Base-by-base conservation (phyloP, 2,329 filamentous ascomycete genomes). In the Colletotrichum costaricense region DNA sequence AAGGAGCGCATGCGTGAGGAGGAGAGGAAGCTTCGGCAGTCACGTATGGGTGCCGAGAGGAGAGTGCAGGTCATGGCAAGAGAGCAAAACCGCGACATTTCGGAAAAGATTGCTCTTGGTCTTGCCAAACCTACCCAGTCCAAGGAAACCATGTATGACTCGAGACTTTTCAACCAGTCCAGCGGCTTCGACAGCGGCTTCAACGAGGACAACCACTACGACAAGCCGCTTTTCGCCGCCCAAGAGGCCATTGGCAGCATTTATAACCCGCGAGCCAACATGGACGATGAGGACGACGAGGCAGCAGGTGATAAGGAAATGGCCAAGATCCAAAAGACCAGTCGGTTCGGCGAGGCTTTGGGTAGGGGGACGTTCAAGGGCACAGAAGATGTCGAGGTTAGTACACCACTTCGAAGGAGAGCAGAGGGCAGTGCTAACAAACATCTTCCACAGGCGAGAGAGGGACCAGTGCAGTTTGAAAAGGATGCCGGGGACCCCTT, bases 181-280 rank as follows among this genome's bases (percentile, higher is more conserved):
- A 95, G 93, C 78, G 97, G 97, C 0, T 97, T 99, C 81, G 93
- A 95, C 77, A 90, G 92, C 65, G 97, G 96, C 0, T 95, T 98
- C 88, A 99, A 99, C 82, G 97, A 99, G 82, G 97, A 99, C 82
- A 97, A 99, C 80, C 92, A 93, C 0, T 99, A 98, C 85, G 97
- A 98, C 82, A 98, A 98, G 84, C 97, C 97, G 24, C 87, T 99
- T 8, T 99, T 99, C 81, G 95, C 95, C 1, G 96, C 97, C 16
- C 95, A 98, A 81, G 96, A 98, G 80, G 96, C 95, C 9, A 95
- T 98, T 78, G 97, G 91, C 84, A 96, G 93, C 81, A 98, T 99
- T 77, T 99, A 99, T 83, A 90, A 95, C 42, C 95, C 96, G 1
- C 90, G 90, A 26, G 90, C 93, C 28, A 92, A 93, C 69, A 90